Percentiles rank a stretch among this genome's conserved stretches.
Evolutionary conservation across 257 asterid species (phyloP).

Genomic region (Thymus mandschuricus): DNA sequence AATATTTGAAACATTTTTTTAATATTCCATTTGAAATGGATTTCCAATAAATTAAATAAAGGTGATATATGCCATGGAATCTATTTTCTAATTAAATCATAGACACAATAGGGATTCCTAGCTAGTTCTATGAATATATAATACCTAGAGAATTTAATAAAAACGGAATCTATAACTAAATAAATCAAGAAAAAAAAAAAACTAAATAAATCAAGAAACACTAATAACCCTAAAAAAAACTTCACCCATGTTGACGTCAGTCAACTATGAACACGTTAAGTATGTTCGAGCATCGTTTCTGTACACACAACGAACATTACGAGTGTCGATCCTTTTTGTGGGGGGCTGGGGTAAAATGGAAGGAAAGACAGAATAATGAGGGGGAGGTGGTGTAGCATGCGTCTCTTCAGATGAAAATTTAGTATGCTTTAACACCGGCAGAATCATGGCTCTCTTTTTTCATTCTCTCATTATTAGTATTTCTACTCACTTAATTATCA

Average conservation of each 20-base stretch:
- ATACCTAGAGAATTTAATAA: neutral
- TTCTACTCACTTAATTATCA: neutral
- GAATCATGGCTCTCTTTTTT: conserved; percentile 31
- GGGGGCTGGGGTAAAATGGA: conserved; percentile 43
- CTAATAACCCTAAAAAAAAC: too few relatives aligned
- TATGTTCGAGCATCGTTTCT: too few relatives aligned
- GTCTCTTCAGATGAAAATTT: conserved; percentile 31
- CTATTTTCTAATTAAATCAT: neutral
- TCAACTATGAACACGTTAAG: too few relatives aligned
- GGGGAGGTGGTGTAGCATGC: conserved; percentile 54
- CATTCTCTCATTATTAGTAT: conserved; percentile 23
- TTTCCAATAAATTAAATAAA: neutral
- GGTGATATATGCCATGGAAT: neutral
- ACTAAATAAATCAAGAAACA: too few relatives aligned
- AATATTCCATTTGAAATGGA: neutral
- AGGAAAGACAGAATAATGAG: conserved; percentile 59
- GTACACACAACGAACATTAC: too few relatives aligned
- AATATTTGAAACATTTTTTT: neutral
- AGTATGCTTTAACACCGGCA: conserved; percentile 29
- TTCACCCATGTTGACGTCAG: too few relatives aligned
- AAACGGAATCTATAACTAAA: too few relatives aligned
- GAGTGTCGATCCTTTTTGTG: neutral
- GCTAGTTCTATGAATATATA: neutral
- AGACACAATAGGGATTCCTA: neutral
- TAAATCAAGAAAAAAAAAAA: too few relatives aligned